These are phyloP conservation scores for Tylopilus sp. DNA, from an alignment of 1,284 basidiomycete genomes.

Conservation along the genomic window DNA sequence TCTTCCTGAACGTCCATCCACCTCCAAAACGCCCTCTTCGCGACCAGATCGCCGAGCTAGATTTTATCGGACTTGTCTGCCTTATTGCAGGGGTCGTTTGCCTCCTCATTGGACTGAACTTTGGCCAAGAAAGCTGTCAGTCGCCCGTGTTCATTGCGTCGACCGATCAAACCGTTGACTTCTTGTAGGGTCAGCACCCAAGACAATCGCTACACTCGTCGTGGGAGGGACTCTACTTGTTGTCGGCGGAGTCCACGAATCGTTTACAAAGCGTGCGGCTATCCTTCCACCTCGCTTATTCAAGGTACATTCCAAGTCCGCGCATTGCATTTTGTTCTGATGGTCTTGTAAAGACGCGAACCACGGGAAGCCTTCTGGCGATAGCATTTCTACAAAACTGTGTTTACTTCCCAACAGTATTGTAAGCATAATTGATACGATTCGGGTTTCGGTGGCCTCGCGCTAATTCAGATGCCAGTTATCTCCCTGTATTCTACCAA, in stretches of 20 bases:
- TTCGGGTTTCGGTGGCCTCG: background rate
- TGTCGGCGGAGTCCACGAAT: slow-evolving; percentile 60
- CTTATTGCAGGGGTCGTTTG: slow-evolving; percentile 72
- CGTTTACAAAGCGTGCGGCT: slow-evolving; percentile 67
- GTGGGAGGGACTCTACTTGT: slow-evolving; percentile 62
- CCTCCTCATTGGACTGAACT: slow-evolving; percentile 81
- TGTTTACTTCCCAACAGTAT: background rate
- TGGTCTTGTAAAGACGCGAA: background rate
- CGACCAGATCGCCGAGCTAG: slow-evolving; percentile 64
- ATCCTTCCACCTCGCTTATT: slow-evolving; percentile 82
- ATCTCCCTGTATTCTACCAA: slow-evolving; percentile 12
- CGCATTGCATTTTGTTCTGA: background rate
- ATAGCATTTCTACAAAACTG: slow-evolving; percentile 54
- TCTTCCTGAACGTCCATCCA: slow-evolving; percentile 81
- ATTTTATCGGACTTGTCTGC: slow-evolving; percentile 70
- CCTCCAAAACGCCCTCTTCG: slow-evolving; percentile 53
- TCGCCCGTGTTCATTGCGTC: slow-evolving; percentile 1
- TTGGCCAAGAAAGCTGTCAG: slow-evolving; percentile 63
- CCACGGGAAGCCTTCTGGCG: slow-evolving; percentile 43
- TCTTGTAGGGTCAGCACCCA: slow-evolving; percentile 35
- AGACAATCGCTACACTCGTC: slow-evolving; percentile 68
- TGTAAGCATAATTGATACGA: background rate
- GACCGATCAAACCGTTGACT: background rate
- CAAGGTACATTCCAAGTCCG: slow-evolving; percentile 40
- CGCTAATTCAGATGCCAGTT: slow-evolving; percentile 32